phyloP scores from a whole-genome alignment of 2,329 filamentous ascomycete species.

The Trichoderma koningii region DNA sequence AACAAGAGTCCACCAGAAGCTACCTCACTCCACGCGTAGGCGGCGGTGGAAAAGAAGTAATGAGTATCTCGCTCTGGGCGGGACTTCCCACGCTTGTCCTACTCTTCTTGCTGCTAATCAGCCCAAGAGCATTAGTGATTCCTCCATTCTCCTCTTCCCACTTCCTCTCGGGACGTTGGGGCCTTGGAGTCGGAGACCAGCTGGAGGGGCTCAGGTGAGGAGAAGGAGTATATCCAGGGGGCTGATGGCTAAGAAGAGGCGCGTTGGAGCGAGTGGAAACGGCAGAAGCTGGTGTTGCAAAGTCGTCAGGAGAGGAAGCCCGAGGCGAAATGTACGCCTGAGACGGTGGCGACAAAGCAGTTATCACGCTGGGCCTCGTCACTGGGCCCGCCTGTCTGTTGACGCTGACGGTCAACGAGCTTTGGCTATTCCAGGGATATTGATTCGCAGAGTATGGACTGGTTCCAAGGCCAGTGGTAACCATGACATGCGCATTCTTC shows the following conservation, averaged over 20 bases:
- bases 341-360: slow-evolving; percentile 31
- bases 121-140: slow-evolving; percentile 1
- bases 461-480: not conserved
- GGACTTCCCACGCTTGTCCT: slow-evolving; percentile 14
- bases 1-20: not conserved
- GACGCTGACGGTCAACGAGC: not conserved
- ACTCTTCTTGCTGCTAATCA: slow-evolving; percentile 22
- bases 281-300: slow-evolving; percentile 38
- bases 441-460: not conserved
- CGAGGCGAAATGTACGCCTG: slow-evolving; percentile 22
- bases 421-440: slow-evolving; percentile 15
- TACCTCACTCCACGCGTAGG: slow-evolving; percentile 34
- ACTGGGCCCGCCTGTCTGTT: slow-evolving; percentile 2
- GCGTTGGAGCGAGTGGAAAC: slow-evolving; percentile 41
- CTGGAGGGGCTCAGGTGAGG: slow-evolving; percentile 16
- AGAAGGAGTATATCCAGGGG: slow-evolving; percentile 34
- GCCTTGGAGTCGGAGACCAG: slow-evolving; percentile 19
- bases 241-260: slow-evolving; percentile 38
- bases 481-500: slow-evolving; percentile 12
- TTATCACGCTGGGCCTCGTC: slow-evolving; percentile 30
- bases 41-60: slow-evolving; percentile 45
- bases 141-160: slow-evolving; percentile 20
- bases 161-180: not conserved
- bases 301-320: slow-evolving; percentile 30
- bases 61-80: slow-evolving; percentile 26